These are phyloP conservation scores for Annulohypoxylon nitens DNA, from an alignment of 495 filamentous ascomycete species.

Conservation along the genomic window DNA sequence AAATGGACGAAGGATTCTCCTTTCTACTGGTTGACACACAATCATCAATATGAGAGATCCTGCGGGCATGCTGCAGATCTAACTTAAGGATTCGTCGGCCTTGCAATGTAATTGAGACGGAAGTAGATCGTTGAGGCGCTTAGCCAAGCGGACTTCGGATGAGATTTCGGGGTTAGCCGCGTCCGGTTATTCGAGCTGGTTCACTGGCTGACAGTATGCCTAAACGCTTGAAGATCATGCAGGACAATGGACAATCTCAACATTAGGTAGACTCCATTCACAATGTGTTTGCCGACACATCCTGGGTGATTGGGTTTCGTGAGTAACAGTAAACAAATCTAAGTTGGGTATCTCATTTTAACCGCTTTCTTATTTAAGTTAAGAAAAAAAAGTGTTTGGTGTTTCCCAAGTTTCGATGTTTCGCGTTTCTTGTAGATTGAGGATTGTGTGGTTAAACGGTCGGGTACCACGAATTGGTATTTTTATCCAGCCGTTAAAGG, in stretches of 20 bases:
- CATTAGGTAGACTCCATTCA: background rate
- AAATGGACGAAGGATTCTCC: background rate
- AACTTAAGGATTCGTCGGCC: constrained; percentile 17
- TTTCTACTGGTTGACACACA: background rate
- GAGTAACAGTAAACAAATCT: background rate
- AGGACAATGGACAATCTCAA: constrained; percentile 6
- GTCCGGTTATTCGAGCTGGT: constrained; percentile 17
- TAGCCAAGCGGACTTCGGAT: background rate
- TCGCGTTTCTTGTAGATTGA: constrained; percentile 33
- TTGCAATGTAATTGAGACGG: constrained; percentile 23
- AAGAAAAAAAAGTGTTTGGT: constrained; percentile 5
- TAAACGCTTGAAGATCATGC: background rate
- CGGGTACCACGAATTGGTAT: background rate
- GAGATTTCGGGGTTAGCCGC: background rate
- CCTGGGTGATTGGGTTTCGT: background rate
- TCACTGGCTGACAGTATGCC: background rate
- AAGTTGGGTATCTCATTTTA: constrained; percentile 7
- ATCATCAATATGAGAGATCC: constrained; percentile 17
- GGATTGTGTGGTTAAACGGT: constrained; percentile 1
- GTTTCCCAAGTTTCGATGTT: constrained; percentile 33
- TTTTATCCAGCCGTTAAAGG: constrained; percentile 12
- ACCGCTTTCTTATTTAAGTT: constrained; percentile 20
- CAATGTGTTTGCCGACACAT: background rate
- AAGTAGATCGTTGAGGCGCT: constrained; percentile 19
- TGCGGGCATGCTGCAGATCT: constrained; percentile 13